Evolutionary conservation across 352 stramenopile species (phyloP), one percentile per base, ranked within the genome.

Genomic region (Thalassiosira oceanica): DNA sequence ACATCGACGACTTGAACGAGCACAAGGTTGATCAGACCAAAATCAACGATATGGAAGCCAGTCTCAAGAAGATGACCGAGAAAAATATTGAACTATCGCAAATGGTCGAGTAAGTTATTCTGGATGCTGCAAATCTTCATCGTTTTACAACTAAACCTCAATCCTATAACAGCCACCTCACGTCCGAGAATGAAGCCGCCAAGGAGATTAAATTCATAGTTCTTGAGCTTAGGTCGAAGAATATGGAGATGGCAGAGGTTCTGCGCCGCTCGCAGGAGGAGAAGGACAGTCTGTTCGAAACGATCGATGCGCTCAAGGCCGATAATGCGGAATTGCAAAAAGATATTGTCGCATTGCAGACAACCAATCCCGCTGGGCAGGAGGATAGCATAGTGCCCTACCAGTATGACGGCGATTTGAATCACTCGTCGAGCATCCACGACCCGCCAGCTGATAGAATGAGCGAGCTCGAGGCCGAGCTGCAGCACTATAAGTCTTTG

Each of bases 401-500:
- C n/a, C n/a, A n/a, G n/a, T n/a, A n/a, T n/a, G n/a, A n/a, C n/a
- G n/a, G n/a, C n/a, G n/a, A n/a, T n/a, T n/a, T n/a, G n/a, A n/a
- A n/a, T n/a, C n/a, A n/a, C n/a, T n/a, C n/a, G n/a, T n/a, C n/a
- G n/a, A n/a, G n/a, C n/a, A n/a, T n/a, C n/a, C n/a, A n/a, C n/a
- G n/a, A n/a, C n/a, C n/a, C n/a, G n/a, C n/a, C n/a, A n/a, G n/a
- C n/a, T n/a, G n/a, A n/a, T 21, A 50, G 27, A 4, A 43, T 45
- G 13, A 15, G n/a, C 5, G 8, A 48, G 3, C 27, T 44, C 33
- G 36, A 48, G 16, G 35, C n/a, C 27, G 46, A 60, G 36, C 18
- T 68, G 26, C n/a, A 58, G 39, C 4, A 61, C 18, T 60, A 53
- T 23, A 68, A 68, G 53, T n/a, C 35, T 27, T 41, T 53, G 23